Base-by-base conservation (phyloP, 495 filamentous ascomycete genomes). In the Acidiella bohemica region DNA sequence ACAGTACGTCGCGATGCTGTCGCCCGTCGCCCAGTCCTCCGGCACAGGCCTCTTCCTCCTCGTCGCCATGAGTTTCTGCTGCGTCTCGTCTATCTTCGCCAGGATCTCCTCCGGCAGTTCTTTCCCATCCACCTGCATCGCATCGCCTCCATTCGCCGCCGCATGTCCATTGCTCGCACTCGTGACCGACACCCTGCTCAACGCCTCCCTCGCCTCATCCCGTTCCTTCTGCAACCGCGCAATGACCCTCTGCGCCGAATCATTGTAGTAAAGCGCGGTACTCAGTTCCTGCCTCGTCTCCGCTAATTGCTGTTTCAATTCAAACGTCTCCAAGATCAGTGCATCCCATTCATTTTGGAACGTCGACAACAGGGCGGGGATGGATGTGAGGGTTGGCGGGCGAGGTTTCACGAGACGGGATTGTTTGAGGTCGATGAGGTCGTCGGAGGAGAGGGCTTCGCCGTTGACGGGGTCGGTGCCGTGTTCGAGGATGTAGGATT, bases 281-380 rank as follows among this genome's bases (percentile, higher is more conserved):
- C 82, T 81, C 22, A 97, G 74, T 63, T 97, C 92, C 61, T 96
- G 87, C 53, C 87, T 70, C 20, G 83, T 90, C 54, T 93, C 84
- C 30, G 78, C 68, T 45, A 97, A 63, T 45, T 93, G 85, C 57
- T 94, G 82, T 59, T 80, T 75, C 25, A 95, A 64, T 36, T 82
- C 84, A 57, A 83, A 94, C 36, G 84, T 77, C 59, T 97, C 90
- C 14, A 97, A 65, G 21, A 86, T 81, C 20, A 95, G 59, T 8
- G 90, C 80, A 59, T 97, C 90, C 90, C 90, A 97, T 68, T 97
- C 90, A 52, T 93, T 88, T 50, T 97, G 90, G 55, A 97, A 95
- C n/a, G 84, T 79, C 27, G 80, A 81, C 44, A 97, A 81, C 18
- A 97, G 71, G n/a, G 90, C 84, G 5, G 90, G 90, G 47, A 97